Evolutionary conservation across 805 yeast species (phyloP).

Genomic region (Grigorovia yakushimaensis): DNA sequence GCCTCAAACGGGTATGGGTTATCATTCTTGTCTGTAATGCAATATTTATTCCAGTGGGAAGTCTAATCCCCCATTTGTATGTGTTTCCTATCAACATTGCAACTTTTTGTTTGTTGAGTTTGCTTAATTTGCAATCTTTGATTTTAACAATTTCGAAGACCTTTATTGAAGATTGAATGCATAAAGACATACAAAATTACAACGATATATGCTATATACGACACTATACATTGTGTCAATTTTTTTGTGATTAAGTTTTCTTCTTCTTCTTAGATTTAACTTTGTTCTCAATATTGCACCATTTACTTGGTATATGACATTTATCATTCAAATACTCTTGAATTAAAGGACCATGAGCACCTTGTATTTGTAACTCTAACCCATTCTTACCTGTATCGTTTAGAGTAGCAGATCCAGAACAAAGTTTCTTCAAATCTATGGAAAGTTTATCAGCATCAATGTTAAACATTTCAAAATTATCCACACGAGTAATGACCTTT

Average conservation of each 20-base stretch:
- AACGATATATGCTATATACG: too few species aligned
- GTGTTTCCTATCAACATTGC: too few species aligned
- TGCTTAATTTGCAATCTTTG: too few species aligned
- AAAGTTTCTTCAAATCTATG: conserved; percentile 58
- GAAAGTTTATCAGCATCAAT: conserved; percentile 59
- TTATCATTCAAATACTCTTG: conserved; percentile 44
- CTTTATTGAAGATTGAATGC: too few species aligned
- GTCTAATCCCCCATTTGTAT: too few species aligned
- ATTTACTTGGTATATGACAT: conserved; percentile 53
- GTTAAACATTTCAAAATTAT: conserved; percentile 57
- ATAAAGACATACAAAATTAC: too few species aligned
- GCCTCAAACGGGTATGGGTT: too few species aligned
- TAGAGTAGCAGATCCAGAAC: conserved; percentile 83
- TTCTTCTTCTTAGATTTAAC: conserved; percentile 44
- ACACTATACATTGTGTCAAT: too few species aligned
- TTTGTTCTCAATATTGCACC: conserved; percentile 60
- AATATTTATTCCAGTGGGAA: too few species aligned
- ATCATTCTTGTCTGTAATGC: too few species aligned
- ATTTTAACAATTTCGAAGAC: too few species aligned
- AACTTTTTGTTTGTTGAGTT: too few species aligned
- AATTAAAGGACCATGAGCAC: conserved; percentile 65
- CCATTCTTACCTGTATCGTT: conserved; percentile 34
- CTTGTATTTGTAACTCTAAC: conserved; percentile 76
- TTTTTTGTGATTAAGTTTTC: neutral
- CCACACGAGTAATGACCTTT: conserved; percentile 64